Base-by-base conservation (phyloP, 805 yeast species). In the Yamadazyma laniorum region DNA sequence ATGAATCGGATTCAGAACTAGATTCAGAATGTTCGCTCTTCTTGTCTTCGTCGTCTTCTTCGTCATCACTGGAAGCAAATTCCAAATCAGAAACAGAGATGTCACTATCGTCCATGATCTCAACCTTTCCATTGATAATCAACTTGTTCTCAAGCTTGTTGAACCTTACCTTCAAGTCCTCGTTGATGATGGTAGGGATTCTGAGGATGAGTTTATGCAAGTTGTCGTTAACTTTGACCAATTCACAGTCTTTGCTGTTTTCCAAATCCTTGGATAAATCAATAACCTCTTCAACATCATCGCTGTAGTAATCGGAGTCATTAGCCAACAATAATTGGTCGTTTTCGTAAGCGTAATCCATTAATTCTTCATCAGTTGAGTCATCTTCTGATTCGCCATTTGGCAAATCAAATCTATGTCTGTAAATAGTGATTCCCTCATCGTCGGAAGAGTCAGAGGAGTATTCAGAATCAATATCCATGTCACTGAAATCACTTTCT, bases 191-290 rank as follows among this genome's bases (percentile, higher is more conserved):
- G 6, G 70, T 58, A 9, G 74, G 74, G 32, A 68, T 62, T 50
- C 73, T 61, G 43, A 68, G 53, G 40, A 55, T 58, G 50, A 68
- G 59, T 46, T 65, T 64, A 51, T 66, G 67, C 12, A 60, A 58
- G 40, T 61, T 53, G 26, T 65, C 69, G 38, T 65, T 65, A 16
- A 63, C 46, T 47, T 67, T 62, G 18, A 55, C 51, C 42, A 67
- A 58, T 52, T 68, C 73, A 48, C 70, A 67, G 52, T 68, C 74
- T 44, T 67, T 67, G 28, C 69, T 61, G 51, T 64, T 56, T 43
- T 59, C 62, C 48, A 68, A 62, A 51, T 68, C 74, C 30, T 59
- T 58, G 31, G 67, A 52, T 51, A 67, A 62, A 47, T 68, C 74
- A 45, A 67, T 61, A 28, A 67, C 51, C 13, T 55, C 60, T 34